Conservation (phyloP, 345 rosid genomes). For the Ceriops decandra region DNA sequence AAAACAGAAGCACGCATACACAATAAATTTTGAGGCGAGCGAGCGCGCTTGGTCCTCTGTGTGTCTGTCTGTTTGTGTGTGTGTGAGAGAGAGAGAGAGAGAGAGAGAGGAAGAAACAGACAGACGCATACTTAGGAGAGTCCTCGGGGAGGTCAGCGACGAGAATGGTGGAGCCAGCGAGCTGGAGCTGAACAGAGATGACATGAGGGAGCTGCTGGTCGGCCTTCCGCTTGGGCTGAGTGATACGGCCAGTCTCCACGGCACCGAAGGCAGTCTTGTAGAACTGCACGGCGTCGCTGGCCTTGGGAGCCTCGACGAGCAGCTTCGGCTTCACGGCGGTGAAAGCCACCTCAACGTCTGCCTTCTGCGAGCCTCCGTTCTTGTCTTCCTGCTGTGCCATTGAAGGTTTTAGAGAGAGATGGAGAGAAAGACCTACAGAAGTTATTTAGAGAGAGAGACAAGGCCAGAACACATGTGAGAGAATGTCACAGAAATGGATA, state of each 20-base stretch:
- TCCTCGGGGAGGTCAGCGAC: constrained; percentile 49
- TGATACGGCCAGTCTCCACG: constrained; percentile 49
- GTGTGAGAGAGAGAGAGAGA: not conserved
- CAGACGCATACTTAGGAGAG: constrained; percentile 36
- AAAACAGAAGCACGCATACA: not conserved
- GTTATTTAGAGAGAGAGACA: not conserved
- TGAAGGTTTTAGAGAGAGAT: constrained; percentile 10
- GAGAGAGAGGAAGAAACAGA: not conserved
- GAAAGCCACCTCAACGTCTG: constrained; percentile 35
- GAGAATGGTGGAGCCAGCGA: constrained; percentile 57
- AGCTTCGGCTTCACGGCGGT: constrained; percentile 62
- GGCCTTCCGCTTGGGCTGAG: constrained; percentile 81
- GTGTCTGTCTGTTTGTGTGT: no score
- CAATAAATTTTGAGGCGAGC: not conserved
- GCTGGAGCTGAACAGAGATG: constrained; percentile 57
- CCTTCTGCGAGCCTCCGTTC: constrained; percentile 52
- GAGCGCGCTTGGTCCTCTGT: no score
- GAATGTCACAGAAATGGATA: constrained; percentile 4
- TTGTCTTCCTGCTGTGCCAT: constrained; percentile 54
- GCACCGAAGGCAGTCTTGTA: constrained; percentile 82
- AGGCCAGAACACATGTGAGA: constrained; percentile 33
- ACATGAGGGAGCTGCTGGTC: constrained; percentile 86
- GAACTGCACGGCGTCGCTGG: constrained; percentile 69
- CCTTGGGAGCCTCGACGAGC: constrained; percentile 74
- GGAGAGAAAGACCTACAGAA: not conserved